Evolutionary conservation across 2,329 filamentous ascomycete species (phyloP), one percentile per base, ranked within the genome.

Genomic region (Fusarium circinatum): DNA sequence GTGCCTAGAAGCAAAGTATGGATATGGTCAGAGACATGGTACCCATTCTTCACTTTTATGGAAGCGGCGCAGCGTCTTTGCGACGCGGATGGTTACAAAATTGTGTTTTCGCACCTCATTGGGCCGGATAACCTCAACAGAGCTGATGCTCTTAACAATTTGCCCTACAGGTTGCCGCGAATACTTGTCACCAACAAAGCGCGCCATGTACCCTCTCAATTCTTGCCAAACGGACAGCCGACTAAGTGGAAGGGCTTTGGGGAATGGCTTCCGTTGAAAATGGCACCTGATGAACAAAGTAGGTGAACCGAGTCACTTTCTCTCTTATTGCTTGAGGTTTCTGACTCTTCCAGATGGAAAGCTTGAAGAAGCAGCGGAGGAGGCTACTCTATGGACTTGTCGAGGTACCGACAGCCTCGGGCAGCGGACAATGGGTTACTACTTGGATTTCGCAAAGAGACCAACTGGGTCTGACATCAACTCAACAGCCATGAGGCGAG

Each of bases 11-110:
- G 38, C 6, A 58, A 47, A n/a, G 30, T 58, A 4, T 58, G 55
- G 55, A 36, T 58, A 38, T 58, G 55, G 42, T 58, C 55, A 38
- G 42, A 58, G 32, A 58, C 55, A 18, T 58, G 55, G 55, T 58
- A 58, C n/a, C 42, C 55, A 13, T 47, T 58, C n/a, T 20, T 38
- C n/a, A 32, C 55, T 1, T 58, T 58, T 22, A 58, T 34, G 30
- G n/a, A 47, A 58, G 42, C 55, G 32, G 55, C 30, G 18, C 42
- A 58, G 30, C 55, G 41, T 3, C 18, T 58, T 32, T 26, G 55
- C 13, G 32, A 38, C 8, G 32, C 30, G 2, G 55, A 58, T 47
- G 32, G 42, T 5, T 47, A 58, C 42, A 47, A 30, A 5, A 30
- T 58, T 45, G 41, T 20, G 18, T 58, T 58, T 38, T 58, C 55